phyloP scores from a whole-genome alignment of 768 basidiomycete species.

The Boletus rubescentipes region DNA sequence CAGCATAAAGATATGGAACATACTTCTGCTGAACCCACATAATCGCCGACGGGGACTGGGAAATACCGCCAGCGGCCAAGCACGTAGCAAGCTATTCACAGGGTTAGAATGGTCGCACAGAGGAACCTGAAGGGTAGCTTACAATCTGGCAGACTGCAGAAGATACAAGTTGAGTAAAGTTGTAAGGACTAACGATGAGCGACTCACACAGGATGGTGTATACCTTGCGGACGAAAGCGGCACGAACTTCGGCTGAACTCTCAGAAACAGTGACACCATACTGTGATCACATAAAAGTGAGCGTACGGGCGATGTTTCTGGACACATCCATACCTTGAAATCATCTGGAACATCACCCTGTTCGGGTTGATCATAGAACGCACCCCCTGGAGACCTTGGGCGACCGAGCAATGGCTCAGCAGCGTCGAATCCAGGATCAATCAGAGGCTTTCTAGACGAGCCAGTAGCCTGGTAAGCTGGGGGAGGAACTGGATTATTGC shows the following conservation, averaged over 20 bases:
- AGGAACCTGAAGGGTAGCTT: slow-evolving; percentile 21
- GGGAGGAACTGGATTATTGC: slow-evolving; percentile 56
- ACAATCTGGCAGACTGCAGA: slow-evolving; percentile 70
- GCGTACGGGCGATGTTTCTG: background rate
- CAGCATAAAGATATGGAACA: slow-evolving; percentile 26
- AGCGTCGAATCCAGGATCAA: slow-evolving; percentile 38
- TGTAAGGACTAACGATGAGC: background rate
- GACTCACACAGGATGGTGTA: slow-evolving; percentile 84
- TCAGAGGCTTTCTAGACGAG: slow-evolving; percentile 35
- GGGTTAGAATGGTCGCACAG: background rate
- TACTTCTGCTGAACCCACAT: slow-evolving; percentile 74
- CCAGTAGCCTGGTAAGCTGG: slow-evolving; percentile 54
- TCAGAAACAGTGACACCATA: slow-evolving; percentile 82
- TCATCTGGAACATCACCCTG: slow-evolving; percentile 84
- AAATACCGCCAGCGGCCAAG: slow-evolving; percentile 71
- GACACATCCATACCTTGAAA: slow-evolving; percentile 69
- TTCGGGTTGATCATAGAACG: slow-evolving; percentile 72
- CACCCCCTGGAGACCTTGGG: slow-evolving; percentile 46
- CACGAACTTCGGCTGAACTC: slow-evolving; percentile 72
- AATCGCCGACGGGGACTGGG: slow-evolving; percentile 57
- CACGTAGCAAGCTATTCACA: slow-evolving; percentile 62
- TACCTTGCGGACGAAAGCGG: slow-evolving; percentile 88
- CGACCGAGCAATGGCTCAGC: slow-evolving; percentile 57
- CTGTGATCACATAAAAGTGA: slow-evolving; percentile 36
- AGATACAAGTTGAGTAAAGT: slow-evolving; percentile 1